These are phyloP conservation scores for Penicillium ucsense DNA, from an alignment of 495 filamentous ascomycete genomes.

Conservation along the genomic window DNA sequence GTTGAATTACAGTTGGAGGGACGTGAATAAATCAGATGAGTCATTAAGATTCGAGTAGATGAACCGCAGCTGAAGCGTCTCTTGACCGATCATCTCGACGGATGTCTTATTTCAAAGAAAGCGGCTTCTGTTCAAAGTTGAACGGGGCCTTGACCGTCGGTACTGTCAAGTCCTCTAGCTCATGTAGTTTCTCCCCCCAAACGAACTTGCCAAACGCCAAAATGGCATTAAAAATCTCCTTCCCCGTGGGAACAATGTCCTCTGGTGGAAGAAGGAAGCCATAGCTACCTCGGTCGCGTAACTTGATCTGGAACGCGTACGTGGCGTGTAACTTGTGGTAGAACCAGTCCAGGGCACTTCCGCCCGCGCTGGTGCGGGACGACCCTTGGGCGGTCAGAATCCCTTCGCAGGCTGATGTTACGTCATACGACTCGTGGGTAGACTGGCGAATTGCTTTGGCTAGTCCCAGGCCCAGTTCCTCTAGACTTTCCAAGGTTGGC, in stretches of 20 bases:
- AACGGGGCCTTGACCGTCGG: neutral
- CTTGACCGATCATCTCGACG: neutral
- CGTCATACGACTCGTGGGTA: slow-evolving; percentile 65
- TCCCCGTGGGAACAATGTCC: slow-evolving; percentile 81
- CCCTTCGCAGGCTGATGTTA: slow-evolving; percentile 83
- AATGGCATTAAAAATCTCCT: slow-evolving; percentile 74
- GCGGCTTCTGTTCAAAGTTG: slow-evolving; percentile 16
- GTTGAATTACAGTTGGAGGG: too few relatives aligned
- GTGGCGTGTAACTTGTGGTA: slow-evolving; percentile 78
- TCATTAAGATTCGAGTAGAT: slow-evolving; percentile 1
- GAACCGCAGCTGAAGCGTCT: slow-evolving; percentile 1
- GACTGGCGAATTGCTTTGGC: slow-evolving; percentile 78
- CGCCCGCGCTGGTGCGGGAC: slow-evolving; percentile 48
- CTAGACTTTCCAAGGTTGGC: slow-evolving; percentile 80
- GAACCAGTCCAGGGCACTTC: slow-evolving; percentile 91
- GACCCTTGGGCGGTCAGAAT: slow-evolving; percentile 40
- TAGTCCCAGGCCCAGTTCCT: slow-evolving; percentile 83
- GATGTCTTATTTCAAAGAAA: neutral
- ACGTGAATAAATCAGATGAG: too few relatives aligned
- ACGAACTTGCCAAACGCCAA: slow-evolving; percentile 74
- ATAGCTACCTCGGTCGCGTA: slow-evolving; percentile 89
- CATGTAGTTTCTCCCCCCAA: slow-evolving; percentile 25
- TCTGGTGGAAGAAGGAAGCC: slow-evolving; percentile 84
- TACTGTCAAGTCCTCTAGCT: slow-evolving; percentile 1
- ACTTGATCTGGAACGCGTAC: slow-evolving; percentile 88